phyloP scores from a whole-genome alignment of 2,329 filamentous ascomycete species.

The Teratosphaeriaceae sp. region DNA sequence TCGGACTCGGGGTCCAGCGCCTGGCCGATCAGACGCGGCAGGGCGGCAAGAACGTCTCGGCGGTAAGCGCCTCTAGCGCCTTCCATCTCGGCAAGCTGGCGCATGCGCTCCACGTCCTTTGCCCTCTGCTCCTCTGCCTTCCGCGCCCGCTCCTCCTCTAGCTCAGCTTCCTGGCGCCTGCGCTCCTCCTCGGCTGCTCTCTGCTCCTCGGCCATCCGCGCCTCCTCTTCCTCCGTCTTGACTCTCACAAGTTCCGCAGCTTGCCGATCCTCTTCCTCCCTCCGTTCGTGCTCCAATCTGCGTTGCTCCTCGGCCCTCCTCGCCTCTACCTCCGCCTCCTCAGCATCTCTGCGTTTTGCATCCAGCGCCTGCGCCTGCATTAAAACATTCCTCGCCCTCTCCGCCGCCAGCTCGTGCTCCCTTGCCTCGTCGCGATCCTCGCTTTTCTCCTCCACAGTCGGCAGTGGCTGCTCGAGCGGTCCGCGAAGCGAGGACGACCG shows the following conservation, averaged over 20 bases:
- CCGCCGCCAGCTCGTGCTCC: slow-evolving; percentile 8
- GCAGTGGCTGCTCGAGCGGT: slow-evolving; percentile 14
- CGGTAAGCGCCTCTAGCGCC: slow-evolving; percentile 15
- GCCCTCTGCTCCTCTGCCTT: not conserved
- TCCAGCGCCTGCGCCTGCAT: slow-evolving; percentile 13
- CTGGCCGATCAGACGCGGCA: slow-evolving; percentile 18
- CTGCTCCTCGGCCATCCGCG: slow-evolving; percentile 8
- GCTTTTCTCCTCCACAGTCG: slow-evolving; percentile 19
- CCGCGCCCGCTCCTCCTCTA: not conserved
- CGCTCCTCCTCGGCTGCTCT: slow-evolving; percentile 20
- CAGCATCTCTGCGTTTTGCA: slow-evolving; percentile 16
- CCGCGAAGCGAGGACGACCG: slow-evolving; percentile 22
- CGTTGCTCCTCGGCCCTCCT: slow-evolving; percentile 16
- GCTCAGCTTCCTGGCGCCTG: too few relatives aligned
- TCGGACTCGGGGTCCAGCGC: slow-evolving; percentile 15
- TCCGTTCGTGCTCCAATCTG: slow-evolving; percentile 18
- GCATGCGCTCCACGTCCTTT: slow-evolving; percentile 17
- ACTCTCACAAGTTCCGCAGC: slow-evolving; percentile 9
- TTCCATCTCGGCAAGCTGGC: slow-evolving; percentile 15
- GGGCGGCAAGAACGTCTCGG: slow-evolving; percentile 15
- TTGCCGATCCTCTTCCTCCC: slow-evolving; percentile 19
- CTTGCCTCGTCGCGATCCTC: slow-evolving; percentile 12
- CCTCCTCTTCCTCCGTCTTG: slow-evolving; percentile 17
- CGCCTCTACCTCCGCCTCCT: slow-evolving; percentile 18
- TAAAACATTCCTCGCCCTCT: slow-evolving; percentile 9